Percentiles rank a stretch among this genome's conserved stretches.
Evolutionary conservation across 495 filamentous ascomycete genomes (phyloP).

Genomic region (Platismatia glauca): DNA sequence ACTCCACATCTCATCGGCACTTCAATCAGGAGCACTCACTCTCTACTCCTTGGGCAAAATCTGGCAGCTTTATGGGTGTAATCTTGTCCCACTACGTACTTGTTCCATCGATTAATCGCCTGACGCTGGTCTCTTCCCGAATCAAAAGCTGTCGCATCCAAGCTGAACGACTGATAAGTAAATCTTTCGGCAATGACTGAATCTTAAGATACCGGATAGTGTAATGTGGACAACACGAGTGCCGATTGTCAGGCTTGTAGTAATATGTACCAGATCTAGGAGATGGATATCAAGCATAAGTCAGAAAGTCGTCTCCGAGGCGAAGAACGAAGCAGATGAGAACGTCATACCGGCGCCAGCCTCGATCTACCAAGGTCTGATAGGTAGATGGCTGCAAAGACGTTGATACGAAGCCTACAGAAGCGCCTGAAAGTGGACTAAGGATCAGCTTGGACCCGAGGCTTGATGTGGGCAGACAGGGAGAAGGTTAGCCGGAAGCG

Average conservation of each 20-base stretch:
- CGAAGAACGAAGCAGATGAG: not conserved
- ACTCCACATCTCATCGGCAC: not conserved
- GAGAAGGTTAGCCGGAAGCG: slow-evolving; percentile 1
- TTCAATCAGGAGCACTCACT: slow-evolving; percentile 38
- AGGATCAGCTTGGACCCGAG: slow-evolving; percentile 22
- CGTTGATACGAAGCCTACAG: slow-evolving; percentile 67
- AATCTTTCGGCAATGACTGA: not conserved
- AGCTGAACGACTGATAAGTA: slow-evolving; percentile 32
- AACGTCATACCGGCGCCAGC: slow-evolving; percentile 71
- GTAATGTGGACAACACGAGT: slow-evolving; percentile 92
- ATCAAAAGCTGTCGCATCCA: slow-evolving; percentile 63
- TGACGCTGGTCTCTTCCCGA: slow-evolving; percentile 76
- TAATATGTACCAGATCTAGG: slow-evolving; percentile 67
- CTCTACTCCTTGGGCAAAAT: slow-evolving; percentile 66
- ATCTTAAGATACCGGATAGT: slow-evolving; percentile 57
- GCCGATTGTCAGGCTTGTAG: slow-evolving; percentile 77
- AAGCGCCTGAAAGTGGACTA: slow-evolving; percentile 52
- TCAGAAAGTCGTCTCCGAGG: slow-evolving; percentile 7
- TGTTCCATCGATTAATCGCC: slow-evolving; percentile 84
- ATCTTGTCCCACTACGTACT: slow-evolving; percentile 65
- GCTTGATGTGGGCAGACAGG: slow-evolving; percentile 23
- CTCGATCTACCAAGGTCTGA: slow-evolving; percentile 71
- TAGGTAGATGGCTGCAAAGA: slow-evolving; percentile 66
- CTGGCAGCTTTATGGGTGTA: slow-evolving; percentile 67
- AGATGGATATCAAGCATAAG: slow-evolving; percentile 20